Base-by-base conservation (phyloP, 148 eudicot species). In the Pharnaceum exiguum region DNA sequence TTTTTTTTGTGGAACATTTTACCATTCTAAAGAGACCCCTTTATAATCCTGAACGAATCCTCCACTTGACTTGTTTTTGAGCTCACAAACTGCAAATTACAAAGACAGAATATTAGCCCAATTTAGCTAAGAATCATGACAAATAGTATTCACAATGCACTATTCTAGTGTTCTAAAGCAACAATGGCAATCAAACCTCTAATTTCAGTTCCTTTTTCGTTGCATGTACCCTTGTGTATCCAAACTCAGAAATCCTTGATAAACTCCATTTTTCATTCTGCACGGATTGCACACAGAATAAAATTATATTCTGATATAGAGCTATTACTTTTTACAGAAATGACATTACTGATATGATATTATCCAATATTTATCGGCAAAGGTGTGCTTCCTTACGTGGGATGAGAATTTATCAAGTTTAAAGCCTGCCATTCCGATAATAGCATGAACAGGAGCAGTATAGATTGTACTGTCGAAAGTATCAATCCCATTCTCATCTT, bases 341-440 rank as follows among this genome's bases (percentile, higher is more conserved):
- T n/a, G n/a, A n/a, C n/a, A n/a, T n/a, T n/a, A n/a, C n/a, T n/a
- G n/a, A n/a, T n/a, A n/a, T n/a, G n/a, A n/a, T n/a, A n/a, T n/a
- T n/a, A n/a, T n/a, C n/a, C n/a, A n/a, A n/a, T n/a, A n/a, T n/a
- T n/a, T n/a, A n/a, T n/a, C n/a, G n/a, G n/a, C n/a, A n/a, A n/a
- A n/a, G n/a, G n/a, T n/a, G n/a, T n/a, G n/a, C n/a, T n/a, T n/a
- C 5, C 66, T 50, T 62, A 62, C 66, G 12, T 0, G 38, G 33
- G 40, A 10, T 18, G 85, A 59, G 55, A 79, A 89, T 4, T 40
- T 6, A 66, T 89, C 96, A 67, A 89, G 60, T 25, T 12, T 48
- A 68, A 85, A 89, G 28, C 96, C 96, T 64, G 96, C 96, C 96
- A 89, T 89, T 56, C 96, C 96, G 29, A 89, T 83, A 35, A 89